phyloP scores from a whole-genome alignment of 2,329 filamentous ascomycete species.

The Drechslera avenae region DNA sequence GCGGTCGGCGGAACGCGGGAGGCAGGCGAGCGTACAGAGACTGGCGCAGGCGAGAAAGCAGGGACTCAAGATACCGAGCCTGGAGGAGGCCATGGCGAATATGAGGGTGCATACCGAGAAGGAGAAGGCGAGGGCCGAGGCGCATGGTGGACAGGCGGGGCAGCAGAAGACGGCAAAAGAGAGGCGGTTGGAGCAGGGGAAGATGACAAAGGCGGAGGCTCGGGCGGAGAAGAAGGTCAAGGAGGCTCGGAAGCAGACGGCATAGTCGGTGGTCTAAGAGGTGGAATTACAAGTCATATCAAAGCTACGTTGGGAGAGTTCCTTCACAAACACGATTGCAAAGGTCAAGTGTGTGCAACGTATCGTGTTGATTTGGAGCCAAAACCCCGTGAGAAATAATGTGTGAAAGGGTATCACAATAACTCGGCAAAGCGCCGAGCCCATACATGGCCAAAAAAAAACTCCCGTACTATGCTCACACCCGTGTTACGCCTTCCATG shows the following conservation, averaged over 20 bases:
- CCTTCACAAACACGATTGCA: no score
- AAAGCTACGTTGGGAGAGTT: no score
- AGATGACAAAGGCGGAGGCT: conserved; percentile 32
- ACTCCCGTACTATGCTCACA: conserved; percentile 37
- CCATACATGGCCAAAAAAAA: conserved; percentile 35
- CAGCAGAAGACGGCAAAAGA: conserved; percentile 34
- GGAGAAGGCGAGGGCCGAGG: conserved; percentile 27
- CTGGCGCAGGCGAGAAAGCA: conserved; percentile 36
- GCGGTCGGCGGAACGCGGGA: conserved; percentile 51
- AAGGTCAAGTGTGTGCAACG: no score
- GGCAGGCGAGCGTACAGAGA: conserved; percentile 34
- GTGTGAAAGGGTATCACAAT: conserved; percentile 40
- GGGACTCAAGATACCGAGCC: conserved; percentile 33
- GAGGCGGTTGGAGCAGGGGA: conserved; percentile 31
- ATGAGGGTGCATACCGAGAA: conserved; percentile 28
- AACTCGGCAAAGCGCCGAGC: conserved; percentile 20
- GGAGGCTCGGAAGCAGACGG: conserved; percentile 29
- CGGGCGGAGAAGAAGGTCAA: conserved; percentile 32
- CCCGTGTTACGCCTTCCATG: conserved; percentile 30
- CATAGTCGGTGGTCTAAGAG: conserved; percentile 5
- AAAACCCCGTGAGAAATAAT: no score
- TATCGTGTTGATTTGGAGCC: no score
- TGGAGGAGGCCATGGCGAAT: conserved; percentile 41
- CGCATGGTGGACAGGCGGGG: conserved; percentile 33
- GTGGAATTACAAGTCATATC: conserved; percentile 6